A percentile compares a stretch with the other conserved stretches of the same genome.
phyloP scores from a whole-genome alignment of 768 basidiomycete species.

The Russula sp. region DNA sequence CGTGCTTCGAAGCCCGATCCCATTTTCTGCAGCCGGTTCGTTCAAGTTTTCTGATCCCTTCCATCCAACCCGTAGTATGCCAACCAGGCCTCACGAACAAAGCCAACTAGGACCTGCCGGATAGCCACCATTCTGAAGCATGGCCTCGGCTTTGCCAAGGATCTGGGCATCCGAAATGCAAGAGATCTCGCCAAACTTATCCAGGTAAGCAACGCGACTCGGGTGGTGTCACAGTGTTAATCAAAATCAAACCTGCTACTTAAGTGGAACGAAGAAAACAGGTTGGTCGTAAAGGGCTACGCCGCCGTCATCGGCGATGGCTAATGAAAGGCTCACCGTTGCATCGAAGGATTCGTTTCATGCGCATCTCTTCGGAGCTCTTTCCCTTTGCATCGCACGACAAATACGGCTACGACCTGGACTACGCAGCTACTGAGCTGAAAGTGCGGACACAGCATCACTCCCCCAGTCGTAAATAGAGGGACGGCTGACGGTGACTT shows the following conservation, averaged over 20 bases:
- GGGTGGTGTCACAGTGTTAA: no score
- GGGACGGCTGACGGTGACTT: slow-evolving; percentile 10
- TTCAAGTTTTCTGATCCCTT: background rate
- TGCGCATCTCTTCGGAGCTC: slow-evolving; percentile 85
- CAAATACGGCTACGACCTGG: slow-evolving; percentile 72
- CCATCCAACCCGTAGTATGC: no score
- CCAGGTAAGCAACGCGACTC: slow-evolving; percentile 29
- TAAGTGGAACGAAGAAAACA: slow-evolving; percentile 81
- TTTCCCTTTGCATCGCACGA: slow-evolving; percentile 88
- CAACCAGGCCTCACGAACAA: background rate
- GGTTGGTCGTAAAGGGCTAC: slow-evolving; percentile 15
- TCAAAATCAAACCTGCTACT: no score
- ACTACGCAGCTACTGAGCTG: slow-evolving; percentile 56
- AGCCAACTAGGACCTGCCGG: slow-evolving; percentile 35
- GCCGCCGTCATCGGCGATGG: background rate
- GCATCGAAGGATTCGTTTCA: slow-evolving; percentile 59
- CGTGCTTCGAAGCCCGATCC: slow-evolving; percentile 62
- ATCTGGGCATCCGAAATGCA: slow-evolving; percentile 68
- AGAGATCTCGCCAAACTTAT: slow-evolving; percentile 67
- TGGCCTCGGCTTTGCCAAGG: slow-evolving; percentile 76
- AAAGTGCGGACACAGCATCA: slow-evolving; percentile 27
- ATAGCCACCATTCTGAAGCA: slow-evolving; percentile 74
- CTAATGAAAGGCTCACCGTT: background rate
- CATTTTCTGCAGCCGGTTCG: slow-evolving; percentile 67
- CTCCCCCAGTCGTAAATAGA: background rate